Base-by-base conservation (phyloP, 1,284 basidiomycete genomes). In the Malassezia restricta region DNA sequence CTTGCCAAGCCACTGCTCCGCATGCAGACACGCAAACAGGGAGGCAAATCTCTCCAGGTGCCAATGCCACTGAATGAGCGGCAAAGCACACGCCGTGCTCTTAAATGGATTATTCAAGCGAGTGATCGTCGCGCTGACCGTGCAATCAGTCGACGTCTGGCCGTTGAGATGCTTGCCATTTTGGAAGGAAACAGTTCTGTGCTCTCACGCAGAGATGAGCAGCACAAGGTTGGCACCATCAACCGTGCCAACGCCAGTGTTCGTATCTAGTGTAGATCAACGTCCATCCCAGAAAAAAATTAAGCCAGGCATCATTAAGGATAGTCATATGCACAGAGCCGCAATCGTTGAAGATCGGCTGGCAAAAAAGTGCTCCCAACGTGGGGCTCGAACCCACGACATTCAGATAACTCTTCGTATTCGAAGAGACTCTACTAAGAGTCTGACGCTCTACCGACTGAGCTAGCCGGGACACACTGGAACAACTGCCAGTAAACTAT, bases 211-310 rank as follows among this genome's bases (percentile, higher is more conserved):
- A 71, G 72, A 58, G 67, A 73, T 43, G 67, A 73, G 49, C 71
- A 80, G 47, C 88, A 91, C 71, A 79, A 77, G 63, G 65, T 80
- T 35, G 89, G 84, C 1, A 84, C 84, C 77, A 78, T 84, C 32
- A 87, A 87, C 74, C 83, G 88, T 86, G 61, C 64, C n/a, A 71
- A 71, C 47, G 60, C 65, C 29, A 51, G 59, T 37, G 64, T 68
- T n/a, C 57, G 66, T 47, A 63, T 70, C 41, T 70, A 51, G 33
- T 39, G 30, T 40, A 45, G 12, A 42, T 37, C 29, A 47, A 27
- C 20, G 40, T 24, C 4, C 4, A 24, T 9, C n/a, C 24, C 3
- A 35, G n/a, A n/a, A 40, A 40, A 40, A 40, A 40, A 40, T 7
- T 40, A n/a, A n/a, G n/a, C n/a, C n/a, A n/a, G n/a, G n/a, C 32